Evolutionary conservation across 768 basidiomycete species (phyloP), one percentile per base, ranked within the genome.

Genomic region (Rhizopogon rudus): DNA sequence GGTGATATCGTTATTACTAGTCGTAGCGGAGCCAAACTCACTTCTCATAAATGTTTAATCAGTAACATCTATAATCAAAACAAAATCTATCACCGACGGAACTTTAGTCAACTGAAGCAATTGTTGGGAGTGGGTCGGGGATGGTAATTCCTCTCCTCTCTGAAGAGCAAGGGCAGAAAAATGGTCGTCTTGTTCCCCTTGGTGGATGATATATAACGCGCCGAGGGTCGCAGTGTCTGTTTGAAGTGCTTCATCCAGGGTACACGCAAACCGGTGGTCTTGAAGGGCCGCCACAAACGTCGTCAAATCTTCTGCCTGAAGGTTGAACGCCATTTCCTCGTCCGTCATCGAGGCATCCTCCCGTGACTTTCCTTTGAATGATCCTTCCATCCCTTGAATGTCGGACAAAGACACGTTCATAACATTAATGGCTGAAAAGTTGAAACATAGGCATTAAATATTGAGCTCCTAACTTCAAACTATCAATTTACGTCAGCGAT

Each of bases 251-350:
- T 60, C 60, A n/a, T 70, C 71, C 8, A 83, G 57, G 54, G 76
- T 80, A 52, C 62, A 65, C 0, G 81, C 80, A 10, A 79, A 61
- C 14, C 62, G 65, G 13, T 65, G 54, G 56, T 81, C 80, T 2
- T 67, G 63, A 28, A 75, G 63, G n/a, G 64, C 42, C 0, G 58
- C 60, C 3, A 76, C 54, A 41, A 70, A 55, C 8, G 61, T 57
- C 6, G 65, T 55, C 5, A 78, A 51, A 14, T 73, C 69, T 29
- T 76, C 69, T 3, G 67, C 66, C 52, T 79, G 79, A 1, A 77
- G 41, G 39, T 70, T 67, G 7, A 79, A 65, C 0, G 82, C 82
- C 7, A 73, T 52, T 40, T 80, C 77, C 40, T 76, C 74, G 60
- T 84, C 81, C 0, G 71, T 65, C 6, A 65, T 63, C 2, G 69